Conservation (phyloP, 176 grass and related monocot genomes). For the Thinopyrum elongatum region DNA sequence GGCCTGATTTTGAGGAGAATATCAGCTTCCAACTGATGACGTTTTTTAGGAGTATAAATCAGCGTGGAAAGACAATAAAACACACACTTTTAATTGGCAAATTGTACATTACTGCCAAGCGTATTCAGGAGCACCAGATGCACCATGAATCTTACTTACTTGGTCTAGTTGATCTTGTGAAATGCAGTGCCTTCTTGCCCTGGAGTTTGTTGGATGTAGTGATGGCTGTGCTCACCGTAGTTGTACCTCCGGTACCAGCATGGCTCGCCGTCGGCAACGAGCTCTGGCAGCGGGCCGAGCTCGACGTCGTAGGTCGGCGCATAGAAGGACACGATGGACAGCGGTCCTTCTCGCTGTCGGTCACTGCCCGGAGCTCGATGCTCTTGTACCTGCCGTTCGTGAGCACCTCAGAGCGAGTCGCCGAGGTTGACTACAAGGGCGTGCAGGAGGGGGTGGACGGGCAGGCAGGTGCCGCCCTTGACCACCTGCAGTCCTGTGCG, state of each 20-base stretch:
- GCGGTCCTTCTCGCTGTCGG: constrained; percentile 30
- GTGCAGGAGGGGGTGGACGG: constrained; percentile 44
- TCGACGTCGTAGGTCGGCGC: constrained; percentile 47
- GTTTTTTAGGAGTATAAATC: no score
- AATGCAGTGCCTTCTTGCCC: constrained; percentile 91
- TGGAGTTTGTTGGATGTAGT: constrained; percentile 78
- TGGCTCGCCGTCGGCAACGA: constrained; percentile 42
- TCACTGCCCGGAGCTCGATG: constrained; percentile 76
- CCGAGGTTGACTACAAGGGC: constrained; percentile 69
- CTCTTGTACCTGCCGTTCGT: constrained; percentile 87
- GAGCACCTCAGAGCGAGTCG: constrained; percentile 57
- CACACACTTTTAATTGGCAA: neutral
- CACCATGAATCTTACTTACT: neutral
- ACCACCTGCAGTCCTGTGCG: constrained; percentile 61
- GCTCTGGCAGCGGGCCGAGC: constrained; percentile 39
- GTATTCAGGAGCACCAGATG: neutral
- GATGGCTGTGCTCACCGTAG: constrained; percentile 78
- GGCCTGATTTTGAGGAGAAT: no score
- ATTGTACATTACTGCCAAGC: neutral
- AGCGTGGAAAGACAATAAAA: no score
- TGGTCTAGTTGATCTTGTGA: constrained; percentile 44
- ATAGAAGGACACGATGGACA: constrained; percentile 66
- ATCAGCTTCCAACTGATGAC: no score
- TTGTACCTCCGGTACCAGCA: constrained; percentile 68
- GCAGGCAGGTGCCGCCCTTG: constrained; percentile 49